Base-by-base conservation (phyloP, 2,329 filamentous ascomycete genomes). In the Septoria linicola region DNA sequence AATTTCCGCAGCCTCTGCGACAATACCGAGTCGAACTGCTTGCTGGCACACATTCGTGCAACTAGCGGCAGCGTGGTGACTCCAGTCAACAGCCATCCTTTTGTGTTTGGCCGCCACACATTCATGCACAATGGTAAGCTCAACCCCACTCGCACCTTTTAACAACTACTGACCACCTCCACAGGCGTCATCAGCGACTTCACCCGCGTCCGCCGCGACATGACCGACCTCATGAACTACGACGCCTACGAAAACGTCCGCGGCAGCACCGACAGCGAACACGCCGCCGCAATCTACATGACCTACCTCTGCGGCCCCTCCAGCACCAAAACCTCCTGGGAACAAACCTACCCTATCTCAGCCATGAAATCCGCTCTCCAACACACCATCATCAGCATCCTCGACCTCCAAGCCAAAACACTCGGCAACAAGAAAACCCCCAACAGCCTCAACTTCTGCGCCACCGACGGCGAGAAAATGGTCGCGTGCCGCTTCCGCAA, bases 401-500 rank as follows among this genome's bases (percentile, higher is more conserved):
- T 51, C 17, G 23, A 30, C 16, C 77, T 80, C 55, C 64, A 69
- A 13, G 63, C 70, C 11, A 35, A 34, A n/a, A 65, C 63, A 1
- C 66, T 77, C 1, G 74, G 73, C 1, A 40, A 53, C 2, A 64
- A 69, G 21, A 68, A 69, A 2, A 64, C 66, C 1, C 75, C 76
- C 2, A 79, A 75, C 52, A 74, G 72, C 25, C 67, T 80, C 23
- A 80, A 80, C 51, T 70, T 80, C 51, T 75, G 72, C 55, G 68
- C 72, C 8, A 79, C 77, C 1, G 76, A 80, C 51, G 77, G 77
- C 20, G 57, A 59, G 0, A 72, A 72, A 41, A 63, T 80, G 21
- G 66, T 79, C n/a, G 75, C 77, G 1, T 73, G 72, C 37, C 73
- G 77, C 6, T 78, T 78, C 62, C 70, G 77, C 4, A 80, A 80